Conservation (phyloP, 768 basidiomycete species). For the Leccinum boreale region DNA sequence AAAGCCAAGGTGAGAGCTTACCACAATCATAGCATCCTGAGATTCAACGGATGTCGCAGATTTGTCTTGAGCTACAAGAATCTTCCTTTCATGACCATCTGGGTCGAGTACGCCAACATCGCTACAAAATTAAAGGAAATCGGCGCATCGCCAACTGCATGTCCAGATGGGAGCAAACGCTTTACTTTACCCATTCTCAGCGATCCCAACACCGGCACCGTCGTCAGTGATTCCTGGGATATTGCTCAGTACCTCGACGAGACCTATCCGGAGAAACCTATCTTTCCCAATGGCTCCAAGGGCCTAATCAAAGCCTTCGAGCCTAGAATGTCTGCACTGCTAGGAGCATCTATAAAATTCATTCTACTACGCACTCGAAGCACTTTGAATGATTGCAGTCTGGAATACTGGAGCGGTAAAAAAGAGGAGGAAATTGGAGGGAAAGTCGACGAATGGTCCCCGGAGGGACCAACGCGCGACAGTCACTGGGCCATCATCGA, state of each 20-base stretch:
- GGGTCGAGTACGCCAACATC: slow-evolving; percentile 36
- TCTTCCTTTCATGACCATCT: slow-evolving; percentile 32
- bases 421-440: not conserved
- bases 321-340: not conserved
- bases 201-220: slow-evolving; percentile 28
- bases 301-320: slow-evolving; percentile 23
- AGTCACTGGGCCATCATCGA: slow-evolving; percentile 4
- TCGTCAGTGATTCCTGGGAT: slow-evolving; percentile 30
- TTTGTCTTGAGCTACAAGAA: slow-evolving; percentile 31
- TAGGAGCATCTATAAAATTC: slow-evolving; percentile 2
- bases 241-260: slow-evolving; percentile 37
- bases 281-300: slow-evolving; percentile 23
- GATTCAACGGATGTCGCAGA: slow-evolving; percentile 17
- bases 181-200: slow-evolving; percentile 36
- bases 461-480: not conserved
- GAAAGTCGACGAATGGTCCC: not conserved
- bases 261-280: slow-evolving; percentile 31
- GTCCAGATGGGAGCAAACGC: slow-evolving; percentile 14
- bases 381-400: not conserved
- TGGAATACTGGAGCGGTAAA: slow-evolving; percentile 36
- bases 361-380: slow-evolving; percentile 3
- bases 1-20: slow-evolving; percentile 33
- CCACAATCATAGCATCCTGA: not conserved
- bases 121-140: slow-evolving; percentile 20
- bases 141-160: slow-evolving; percentile 22